Evolutionary conservation across 2,329 filamentous ascomycete genomes (phyloP), one percentile per base, ranked within the genome.

Genomic region (Penicillium psychrosexuale): DNA sequence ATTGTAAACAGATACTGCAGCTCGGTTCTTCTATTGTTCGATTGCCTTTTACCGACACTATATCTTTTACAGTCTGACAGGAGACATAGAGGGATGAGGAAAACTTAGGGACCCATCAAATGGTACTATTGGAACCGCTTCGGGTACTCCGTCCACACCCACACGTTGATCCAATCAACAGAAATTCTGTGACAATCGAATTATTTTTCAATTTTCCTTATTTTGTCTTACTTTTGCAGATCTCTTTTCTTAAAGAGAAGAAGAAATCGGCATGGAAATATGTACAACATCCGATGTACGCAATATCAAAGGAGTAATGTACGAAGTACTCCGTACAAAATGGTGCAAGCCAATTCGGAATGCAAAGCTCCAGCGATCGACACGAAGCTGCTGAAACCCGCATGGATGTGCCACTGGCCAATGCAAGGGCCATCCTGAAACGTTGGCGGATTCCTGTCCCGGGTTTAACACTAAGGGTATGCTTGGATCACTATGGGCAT

Each of bases 391-490:
- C 51, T 63, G 55, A 61, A 63, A 62, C 60, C 43, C 49, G 46
- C 52, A 53, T 50, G 46, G 52, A 48, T 36, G 15, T 43, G 37
- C 30, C 3, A 45, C 17, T 53, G 53, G 36, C 43, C 44, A 47
- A 57, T 49, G 59, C 57, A 60, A 61, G 56, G 59, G 53, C 54
- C 37, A 38, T 55, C 55, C 62, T 61, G 62, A 63, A 64, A 64
- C 62, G 53, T 53, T 52, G 49, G 60, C 44, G 56, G 57, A 60
- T 58, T 63, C 45, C 58, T 57, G 30, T 46, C 51, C 55, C 36
- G 19, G 46, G 22, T 15, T 47, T 34, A 19, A 30, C 42, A 49
- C 36, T 52, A 34, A 37, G 36, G 42, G n/a, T 52, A 15, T 45
- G 44, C 12, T 50, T 33, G 51, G 15, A 58, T 50, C 47, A 33